phyloP scores from a whole-genome alignment of 2,329 filamentous ascomycete genomes.

The Pseudomassariella vexata region DNA sequence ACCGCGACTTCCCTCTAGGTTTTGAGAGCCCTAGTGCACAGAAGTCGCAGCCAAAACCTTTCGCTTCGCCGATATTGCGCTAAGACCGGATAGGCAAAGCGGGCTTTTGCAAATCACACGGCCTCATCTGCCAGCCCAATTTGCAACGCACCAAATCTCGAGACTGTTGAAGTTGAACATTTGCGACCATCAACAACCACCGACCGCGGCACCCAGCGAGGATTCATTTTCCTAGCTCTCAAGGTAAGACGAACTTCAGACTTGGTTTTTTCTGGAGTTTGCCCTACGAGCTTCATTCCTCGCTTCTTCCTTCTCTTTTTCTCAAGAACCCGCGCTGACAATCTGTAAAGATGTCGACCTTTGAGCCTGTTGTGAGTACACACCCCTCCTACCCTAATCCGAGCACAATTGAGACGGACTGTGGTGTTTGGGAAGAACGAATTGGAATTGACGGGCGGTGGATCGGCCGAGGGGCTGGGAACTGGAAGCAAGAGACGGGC shows the following conservation, averaged over 20 bases:
- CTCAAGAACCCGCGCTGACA: slow-evolving; percentile 22
- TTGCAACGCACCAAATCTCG: slow-evolving; percentile 6
- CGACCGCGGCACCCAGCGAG: slow-evolving; percentile 7
- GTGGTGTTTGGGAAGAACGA: too few species aligned
- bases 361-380: slow-evolving; percentile 64
- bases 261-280: slow-evolving; percentile 7
- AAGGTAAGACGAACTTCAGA: slow-evolving; percentile 10
- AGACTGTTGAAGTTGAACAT: slow-evolving; percentile 5
- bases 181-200: slow-evolving; percentile 6
- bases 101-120: slow-evolving; percentile 1
- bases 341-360: slow-evolving; percentile 58
- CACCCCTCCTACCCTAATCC: slow-evolving; percentile 9
- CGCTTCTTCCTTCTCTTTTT: slow-evolving; percentile 14
- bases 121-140: slow-evolving; percentile 4
- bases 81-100: slow-evolving; percentile 1
- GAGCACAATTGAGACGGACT: not conserved
- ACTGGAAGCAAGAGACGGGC: slow-evolving; percentile 3
- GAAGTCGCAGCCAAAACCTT: slow-evolving; percentile 3
- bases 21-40: slow-evolving; percentile 8
- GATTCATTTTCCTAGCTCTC: slow-evolving; percentile 9
- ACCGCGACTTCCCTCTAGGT: slow-evolving; percentile 3
- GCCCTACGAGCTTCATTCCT: slow-evolving; percentile 9
- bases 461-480: too few species aligned
- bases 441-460: slow-evolving; percentile 5
- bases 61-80: slow-evolving; percentile 4